Percentiles rank a stretch among this genome's conserved stretches.
These are phyloP conservation scores for Malus sieversii DNA, from an alignment of 306 rosid species.

Conservation along the genomic window DNA sequence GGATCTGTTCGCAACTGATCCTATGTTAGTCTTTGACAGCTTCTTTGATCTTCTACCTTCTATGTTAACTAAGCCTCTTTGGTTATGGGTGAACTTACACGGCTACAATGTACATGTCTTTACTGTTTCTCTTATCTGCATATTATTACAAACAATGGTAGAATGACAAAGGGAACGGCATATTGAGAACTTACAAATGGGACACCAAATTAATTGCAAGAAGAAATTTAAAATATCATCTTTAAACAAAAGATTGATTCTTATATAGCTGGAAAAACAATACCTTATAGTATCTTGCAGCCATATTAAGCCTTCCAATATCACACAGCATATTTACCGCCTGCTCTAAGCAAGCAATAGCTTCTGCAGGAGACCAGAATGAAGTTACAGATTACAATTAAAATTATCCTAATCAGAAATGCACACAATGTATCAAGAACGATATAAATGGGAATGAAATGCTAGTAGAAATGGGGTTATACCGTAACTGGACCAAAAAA, in stretches of 20 bases:
- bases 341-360: slow-evolving; percentile 69
- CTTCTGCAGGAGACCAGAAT: slow-evolving; percentile 37
- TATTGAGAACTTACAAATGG: neutral
- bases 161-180: neutral
- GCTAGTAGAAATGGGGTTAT: neutral
- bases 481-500: neutral
- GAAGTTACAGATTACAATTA: neutral
- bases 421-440: neutral
- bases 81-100: neutral
- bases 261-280: neutral
- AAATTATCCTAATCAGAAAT: neutral
- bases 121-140: neutral
- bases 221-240: slow-evolving; percentile 1
- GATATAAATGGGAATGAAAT: neutral
- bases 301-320: slow-evolving; percentile 96
- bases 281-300: slow-evolving; percentile 92
- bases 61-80: neutral
- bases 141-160: neutral
- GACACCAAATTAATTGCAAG: neutral
- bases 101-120: neutral
- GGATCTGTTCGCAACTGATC: neutral
- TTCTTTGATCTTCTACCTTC: neutral
- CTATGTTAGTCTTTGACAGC: neutral
- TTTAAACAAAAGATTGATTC: neutral
- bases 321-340: slow-evolving; percentile 82